Conservation (phyloP, 2,329 filamentous ascomycete species). For the Amphichorda felina region DNA sequence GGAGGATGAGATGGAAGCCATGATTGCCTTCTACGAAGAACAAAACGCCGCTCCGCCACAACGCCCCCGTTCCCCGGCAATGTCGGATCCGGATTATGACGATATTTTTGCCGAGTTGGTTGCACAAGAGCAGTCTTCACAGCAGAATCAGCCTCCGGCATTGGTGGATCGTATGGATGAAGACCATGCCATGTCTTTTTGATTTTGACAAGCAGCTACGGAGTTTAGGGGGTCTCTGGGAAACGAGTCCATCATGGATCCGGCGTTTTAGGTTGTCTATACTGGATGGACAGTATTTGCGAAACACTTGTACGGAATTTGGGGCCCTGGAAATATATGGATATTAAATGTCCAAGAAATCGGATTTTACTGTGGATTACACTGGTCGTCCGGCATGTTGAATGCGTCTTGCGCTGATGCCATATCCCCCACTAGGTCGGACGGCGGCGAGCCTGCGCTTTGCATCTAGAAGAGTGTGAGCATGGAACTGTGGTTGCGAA, state of each 20-base stretch:
- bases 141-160: conserved; percentile 14
- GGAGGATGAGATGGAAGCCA: conserved; percentile 44
- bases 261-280: background rate
- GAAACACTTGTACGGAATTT: background rate
- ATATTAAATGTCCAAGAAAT: conserved; percentile 5
- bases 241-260: background rate
- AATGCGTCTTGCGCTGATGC: conserved; percentile 66
- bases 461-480: conserved; percentile 63
- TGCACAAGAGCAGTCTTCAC: conserved; percentile 14
- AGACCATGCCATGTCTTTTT: background rate
- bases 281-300: background rate
- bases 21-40: conserved; percentile 35
- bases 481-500: background rate
- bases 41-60: conserved; percentile 9
- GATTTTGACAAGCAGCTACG: background rate
- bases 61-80: conserved; percentile 19
- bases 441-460: conserved; percentile 79
- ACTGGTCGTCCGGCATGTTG: conserved; percentile 47
- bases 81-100: conserved; percentile 50
- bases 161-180: conserved; percentile 31
- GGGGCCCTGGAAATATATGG: background rate
- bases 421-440: conserved; percentile 86
- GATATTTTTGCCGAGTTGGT: conserved; percentile 39
- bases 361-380: conserved; percentile 43
- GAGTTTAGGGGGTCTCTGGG: background rate